phyloP scores from a whole-genome alignment of 1,284 basidiomycete species.

The Sutorius eximius region DNA sequence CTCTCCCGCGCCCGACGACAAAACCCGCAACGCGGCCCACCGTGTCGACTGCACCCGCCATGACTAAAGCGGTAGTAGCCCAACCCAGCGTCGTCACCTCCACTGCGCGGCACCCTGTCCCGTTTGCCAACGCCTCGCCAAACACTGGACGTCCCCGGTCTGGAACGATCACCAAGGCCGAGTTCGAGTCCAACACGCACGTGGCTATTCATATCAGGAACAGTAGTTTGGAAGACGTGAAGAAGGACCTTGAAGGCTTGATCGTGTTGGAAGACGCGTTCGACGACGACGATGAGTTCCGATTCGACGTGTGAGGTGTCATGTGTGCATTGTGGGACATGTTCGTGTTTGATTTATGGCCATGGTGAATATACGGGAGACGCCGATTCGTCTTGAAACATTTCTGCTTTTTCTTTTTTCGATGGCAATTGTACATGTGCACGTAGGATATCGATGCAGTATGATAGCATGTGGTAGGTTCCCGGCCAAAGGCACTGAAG shows the following conservation, averaged over 20 bases:
- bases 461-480: conserved; percentile 3
- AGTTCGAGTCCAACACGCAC: conserved; percentile 29
- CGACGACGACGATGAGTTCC: conserved; percentile 30
- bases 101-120: background rate
- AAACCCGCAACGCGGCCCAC: conserved; percentile 11
- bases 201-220: conserved; percentile 17
- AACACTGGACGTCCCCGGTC: conserved; percentile 20
- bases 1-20: conserved; percentile 9
- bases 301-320: conserved; percentile 24
- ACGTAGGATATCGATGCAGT: conserved; percentile 8
- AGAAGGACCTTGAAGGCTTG: conserved; percentile 33
- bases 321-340: background rate
- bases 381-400: conserved; percentile 3
- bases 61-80: conserved; percentile 6
- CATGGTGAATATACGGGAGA: conserved; percentile 8
- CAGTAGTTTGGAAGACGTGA: conserved; percentile 31
- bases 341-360: conserved; percentile 19
- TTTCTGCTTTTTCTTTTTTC: background rate
- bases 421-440: conserved; percentile 21
- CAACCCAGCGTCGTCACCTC: conserved; percentile 1
- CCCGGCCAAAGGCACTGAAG: background rate
- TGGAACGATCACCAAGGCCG: conserved; percentile 29
- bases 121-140: background rate
- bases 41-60: background rate
- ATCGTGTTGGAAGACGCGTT: conserved; percentile 33